phyloP scores from a whole-genome alignment of 495 filamentous ascomycete genomes.

The Hapsidospora chrysogenum region DNA sequence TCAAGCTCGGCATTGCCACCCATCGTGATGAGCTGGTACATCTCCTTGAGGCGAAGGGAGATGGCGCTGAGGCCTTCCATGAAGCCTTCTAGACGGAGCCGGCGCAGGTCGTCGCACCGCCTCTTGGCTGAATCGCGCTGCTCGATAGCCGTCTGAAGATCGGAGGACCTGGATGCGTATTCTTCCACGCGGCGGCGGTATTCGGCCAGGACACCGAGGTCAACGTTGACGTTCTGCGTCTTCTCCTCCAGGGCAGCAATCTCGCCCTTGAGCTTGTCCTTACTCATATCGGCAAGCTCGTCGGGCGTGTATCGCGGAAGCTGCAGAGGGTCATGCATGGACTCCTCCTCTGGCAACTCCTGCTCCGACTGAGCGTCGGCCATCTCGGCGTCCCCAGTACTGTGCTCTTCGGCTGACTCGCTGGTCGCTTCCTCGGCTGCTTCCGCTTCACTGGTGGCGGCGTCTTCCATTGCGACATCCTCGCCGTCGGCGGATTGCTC shows the following conservation, averaged over 20 bases:
- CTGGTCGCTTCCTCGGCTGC: constrained; percentile 9
- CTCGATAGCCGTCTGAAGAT: constrained; percentile 57
- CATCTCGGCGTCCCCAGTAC: constrained; percentile 6
- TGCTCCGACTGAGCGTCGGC: constrained; percentile 11
- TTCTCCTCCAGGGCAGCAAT: constrained; percentile 88
- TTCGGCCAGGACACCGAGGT: constrained; percentile 80
- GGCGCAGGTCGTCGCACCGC: constrained; percentile 77
- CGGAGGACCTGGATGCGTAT: constrained; percentile 61
- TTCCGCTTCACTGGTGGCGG: constrained; percentile 5
- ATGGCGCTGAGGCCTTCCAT: constrained; percentile 96
- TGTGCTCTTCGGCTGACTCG: constrained; percentile 1
- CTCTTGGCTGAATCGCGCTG: constrained; percentile 76
- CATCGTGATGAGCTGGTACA: constrained; percentile 99
- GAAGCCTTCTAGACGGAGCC: constrained; percentile 82
- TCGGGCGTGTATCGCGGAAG: constrained; percentile 74
- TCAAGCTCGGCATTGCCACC: constrained; percentile 96
- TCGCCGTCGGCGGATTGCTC: constrained; percentile 4
- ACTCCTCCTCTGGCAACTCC: constrained; percentile 8
- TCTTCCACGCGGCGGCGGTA: constrained; percentile 85
- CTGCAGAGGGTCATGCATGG: constrained; percentile 23
- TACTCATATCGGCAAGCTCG: constrained; percentile 85
- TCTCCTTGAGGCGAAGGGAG: constrained; percentile 92
- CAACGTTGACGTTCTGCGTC: constrained; percentile 74
- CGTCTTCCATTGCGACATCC: constrained; percentile 7
- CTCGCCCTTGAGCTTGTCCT: constrained; percentile 66